These are phyloP conservation scores for Stereum hirsutum DNA, from an alignment of 1,284 basidiomycete genomes.

Conservation along the genomic window DNA sequence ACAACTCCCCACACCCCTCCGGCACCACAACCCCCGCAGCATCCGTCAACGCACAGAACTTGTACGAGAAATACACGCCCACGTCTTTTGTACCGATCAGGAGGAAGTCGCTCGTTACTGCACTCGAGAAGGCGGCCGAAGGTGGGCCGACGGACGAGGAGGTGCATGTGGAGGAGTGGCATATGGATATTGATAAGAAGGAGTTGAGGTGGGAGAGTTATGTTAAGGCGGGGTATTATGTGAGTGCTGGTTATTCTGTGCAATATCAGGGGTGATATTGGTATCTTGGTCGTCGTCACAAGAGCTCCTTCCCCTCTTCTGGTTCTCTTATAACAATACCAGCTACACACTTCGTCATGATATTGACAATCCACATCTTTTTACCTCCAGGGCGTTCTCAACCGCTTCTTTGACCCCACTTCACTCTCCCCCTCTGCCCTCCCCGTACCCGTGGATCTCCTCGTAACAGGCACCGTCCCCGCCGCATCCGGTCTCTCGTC, in stretches of 20 bases:
- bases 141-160: conserved; percentile 18
- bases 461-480: conserved; percentile 74
- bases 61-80: conserved; percentile 48
- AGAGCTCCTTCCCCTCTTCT: not conserved
- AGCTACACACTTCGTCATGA: conserved; percentile 3
- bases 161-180: conserved; percentile 47
- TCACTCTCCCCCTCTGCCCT: conserved; percentile 7
- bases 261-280: no score
- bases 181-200: conserved; percentile 63
- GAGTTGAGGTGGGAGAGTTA: conserved; percentile 81
- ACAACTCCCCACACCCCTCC: no score
- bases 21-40: conserved; percentile 12
- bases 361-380: not conserved
- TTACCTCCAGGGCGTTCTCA: conserved; percentile 55
- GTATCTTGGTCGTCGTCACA: no score
- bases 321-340: not conserved
- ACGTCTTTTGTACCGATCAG: conserved; percentile 44
- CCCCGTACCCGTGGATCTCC: conserved; percentile 55
- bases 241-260: conserved; percentile 23
- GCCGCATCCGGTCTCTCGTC: conserved; percentile 76
- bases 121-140: no score
- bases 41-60: conserved; percentile 57
- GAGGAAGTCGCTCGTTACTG: conserved; percentile 14
- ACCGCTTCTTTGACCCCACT: conserved; percentile 43
- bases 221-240: conserved; percentile 77